Evolutionary conservation across 169 alveolate genomes (phyloP).

Genomic region (Plasmodium yoelii): DNA sequence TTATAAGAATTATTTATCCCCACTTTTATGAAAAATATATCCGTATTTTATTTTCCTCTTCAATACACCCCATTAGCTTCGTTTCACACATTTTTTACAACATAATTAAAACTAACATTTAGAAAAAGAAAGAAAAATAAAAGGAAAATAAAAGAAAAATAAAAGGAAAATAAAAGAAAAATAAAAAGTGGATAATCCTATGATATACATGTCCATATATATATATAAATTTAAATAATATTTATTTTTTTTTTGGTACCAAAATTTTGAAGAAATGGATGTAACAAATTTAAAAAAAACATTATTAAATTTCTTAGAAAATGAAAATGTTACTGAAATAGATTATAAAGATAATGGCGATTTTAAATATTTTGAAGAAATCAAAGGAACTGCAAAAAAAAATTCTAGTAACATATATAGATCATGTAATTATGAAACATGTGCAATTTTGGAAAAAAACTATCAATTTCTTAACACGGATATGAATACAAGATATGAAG

Average conservation of each 20-base stretch:
- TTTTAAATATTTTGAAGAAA: slow-evolving; percentile 21
- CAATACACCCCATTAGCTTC: too few relatives aligned
- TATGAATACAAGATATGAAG: slow-evolving; percentile 23
- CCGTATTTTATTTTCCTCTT: too few relatives aligned
- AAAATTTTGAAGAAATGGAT: slow-evolving; percentile 24
- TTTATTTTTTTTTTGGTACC: background rate
- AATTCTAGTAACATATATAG: slow-evolving; percentile 62
- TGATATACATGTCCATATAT: background rate
- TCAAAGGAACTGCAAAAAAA: slow-evolving; percentile 44
- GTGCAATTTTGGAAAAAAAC: slow-evolving; percentile 6
- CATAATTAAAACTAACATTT: too few relatives aligned
- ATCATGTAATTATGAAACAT: slow-evolving; percentile 31
- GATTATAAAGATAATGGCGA: slow-evolving; percentile 16
- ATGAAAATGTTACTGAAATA: slow-evolving; percentile 2
- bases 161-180: too few relatives aligned
- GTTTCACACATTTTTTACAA: too few relatives aligned
- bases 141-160: too few relatives aligned
- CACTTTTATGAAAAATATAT: too few relatives aligned
- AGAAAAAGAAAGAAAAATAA: too few relatives aligned
- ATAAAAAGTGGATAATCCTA: too few relatives aligned
- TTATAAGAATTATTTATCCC: too few relatives aligned
- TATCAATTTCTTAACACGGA: slow-evolving; percentile 16
- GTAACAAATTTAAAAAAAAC: slow-evolving; percentile 4
- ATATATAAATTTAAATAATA: background rate
- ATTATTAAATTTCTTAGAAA: slow-evolving; percentile 54